Percentiles rank a stretch among this genome's conserved stretches.
phyloP scores from a whole-genome alignment of 345 rosid species.

The Syzygium grande region DNA sequence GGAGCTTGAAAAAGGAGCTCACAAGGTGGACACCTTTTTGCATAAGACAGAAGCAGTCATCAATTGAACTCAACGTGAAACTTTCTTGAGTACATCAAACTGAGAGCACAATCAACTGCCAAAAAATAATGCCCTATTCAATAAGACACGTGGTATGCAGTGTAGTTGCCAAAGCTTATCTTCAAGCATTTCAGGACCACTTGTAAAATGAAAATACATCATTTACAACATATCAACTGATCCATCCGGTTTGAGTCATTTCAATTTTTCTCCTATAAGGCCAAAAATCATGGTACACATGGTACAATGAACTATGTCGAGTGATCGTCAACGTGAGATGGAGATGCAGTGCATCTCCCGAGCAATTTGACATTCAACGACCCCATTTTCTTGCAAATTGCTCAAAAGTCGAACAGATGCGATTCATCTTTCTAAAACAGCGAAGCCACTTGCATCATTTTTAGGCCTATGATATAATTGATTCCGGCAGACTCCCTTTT shows the following conservation, averaged over 20 bases:
- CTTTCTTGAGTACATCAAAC: background rate
- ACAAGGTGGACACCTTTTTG: background rate
- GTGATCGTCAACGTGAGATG: background rate
- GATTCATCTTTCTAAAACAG: background rate
- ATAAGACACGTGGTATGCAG: background rate
- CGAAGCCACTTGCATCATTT: background rate
- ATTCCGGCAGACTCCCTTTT: background rate
- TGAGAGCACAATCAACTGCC: background rate
- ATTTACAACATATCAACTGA: background rate
- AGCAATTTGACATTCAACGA: background rate
- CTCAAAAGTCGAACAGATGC: background rate
- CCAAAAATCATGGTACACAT: background rate
- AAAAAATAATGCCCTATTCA: background rate
- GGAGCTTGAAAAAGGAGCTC: background rate
- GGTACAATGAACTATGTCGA: background rate
- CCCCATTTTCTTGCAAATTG: background rate
- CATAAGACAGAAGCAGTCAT: background rate
- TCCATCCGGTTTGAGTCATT: background rate
- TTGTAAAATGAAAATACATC: background rate
- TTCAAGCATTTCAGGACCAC: background rate
- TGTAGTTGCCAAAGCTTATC: background rate
- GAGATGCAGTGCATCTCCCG: background rate
- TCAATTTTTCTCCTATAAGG: background rate
- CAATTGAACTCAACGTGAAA: background rate
- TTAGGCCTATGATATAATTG: background rate